phyloP scores from a whole-genome alignment of 371 early-diverging fungal species.

The Mucor plumbeus region DNA sequence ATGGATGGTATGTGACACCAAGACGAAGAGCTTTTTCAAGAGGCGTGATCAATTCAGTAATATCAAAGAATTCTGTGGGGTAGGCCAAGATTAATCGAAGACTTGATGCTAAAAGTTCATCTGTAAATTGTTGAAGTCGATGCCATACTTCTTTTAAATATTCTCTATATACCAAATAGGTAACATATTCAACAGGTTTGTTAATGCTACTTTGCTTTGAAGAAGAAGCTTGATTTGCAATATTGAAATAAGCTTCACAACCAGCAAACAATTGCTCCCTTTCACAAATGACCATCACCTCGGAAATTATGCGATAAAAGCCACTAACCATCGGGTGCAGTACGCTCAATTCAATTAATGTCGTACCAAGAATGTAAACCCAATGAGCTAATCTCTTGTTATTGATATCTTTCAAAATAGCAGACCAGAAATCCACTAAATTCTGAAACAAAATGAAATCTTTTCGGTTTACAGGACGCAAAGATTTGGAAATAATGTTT shows the following conservation, averaged over 20 bases:
- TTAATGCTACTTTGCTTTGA: neutral
- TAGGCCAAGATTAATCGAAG: conserved; percentile 66
- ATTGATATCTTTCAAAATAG: conserved; percentile 56
- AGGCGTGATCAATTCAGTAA: conserved; percentile 56
- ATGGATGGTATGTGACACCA: conserved; percentile 71
- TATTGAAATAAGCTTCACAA: conserved; percentile 16
- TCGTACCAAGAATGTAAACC: conserved; percentile 61
- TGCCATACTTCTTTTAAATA: conserved; percentile 67
- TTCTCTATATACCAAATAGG: conserved; percentile 50
- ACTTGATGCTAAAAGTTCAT: conserved; percentile 77
- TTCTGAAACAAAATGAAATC: conserved; percentile 76
- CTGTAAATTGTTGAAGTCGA: conserved; percentile 72
- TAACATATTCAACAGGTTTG: conserved; percentile 27
- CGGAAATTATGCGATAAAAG: conserved; percentile 72
- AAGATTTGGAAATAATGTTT: conserved; percentile 24
- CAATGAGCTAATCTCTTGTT: conserved; percentile 58
- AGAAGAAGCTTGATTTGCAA: neutral
- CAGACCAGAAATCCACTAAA: conserved; percentile 69
- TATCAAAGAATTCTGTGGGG: conserved; percentile 64
- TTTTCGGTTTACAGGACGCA: conserved; percentile 63
- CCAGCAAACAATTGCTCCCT: conserved; percentile 44
- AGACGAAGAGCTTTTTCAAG: conserved; percentile 67
- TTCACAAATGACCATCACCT: conserved; percentile 54
- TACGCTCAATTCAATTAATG: conserved; percentile 58
- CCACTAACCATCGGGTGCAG: conserved; percentile 73